Conservation (phyloP, 129 eudicot species). For the Chrysanthemum makinoi region DNA sequence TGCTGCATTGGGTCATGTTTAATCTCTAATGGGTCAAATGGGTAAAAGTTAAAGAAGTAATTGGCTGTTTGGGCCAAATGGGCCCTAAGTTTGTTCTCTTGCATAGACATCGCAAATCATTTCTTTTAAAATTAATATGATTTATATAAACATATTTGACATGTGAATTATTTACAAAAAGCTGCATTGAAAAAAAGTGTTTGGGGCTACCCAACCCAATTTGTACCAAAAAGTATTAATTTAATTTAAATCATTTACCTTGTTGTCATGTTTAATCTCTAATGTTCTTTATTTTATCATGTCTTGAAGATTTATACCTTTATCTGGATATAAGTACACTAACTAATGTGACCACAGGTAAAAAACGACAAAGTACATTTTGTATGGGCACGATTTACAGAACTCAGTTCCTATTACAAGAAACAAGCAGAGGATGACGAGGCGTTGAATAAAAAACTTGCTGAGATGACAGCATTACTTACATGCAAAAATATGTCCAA, state of each 20-base stretch:
- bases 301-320: slow-evolving; percentile 1
- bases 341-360: slow-evolving; percentile 40
- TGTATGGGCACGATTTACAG: slow-evolving; percentile 88
- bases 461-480: slow-evolving; percentile 81
- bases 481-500: slow-evolving; percentile 57
- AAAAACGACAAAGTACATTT: slow-evolving; percentile 78
- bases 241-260: too few species aligned
- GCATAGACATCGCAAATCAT: background rate
- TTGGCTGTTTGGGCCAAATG: too few species aligned
- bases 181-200: background rate
- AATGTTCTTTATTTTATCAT: background rate
- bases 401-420: slow-evolving; percentile 54
- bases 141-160: slow-evolving; percentile 7
- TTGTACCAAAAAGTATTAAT: too few species aligned
- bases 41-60: background rate
- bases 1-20: background rate
- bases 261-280: too few species aligned
- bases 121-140: background rate
- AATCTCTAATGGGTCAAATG: slow-evolving; percentile 9
- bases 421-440: slow-evolving; percentile 78
- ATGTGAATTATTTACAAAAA: background rate
- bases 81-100: too few species aligned
- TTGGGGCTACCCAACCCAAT: background rate
- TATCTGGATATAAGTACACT: slow-evolving; percentile 1
- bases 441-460: slow-evolving; percentile 58